Conservation (phyloP, 1,284 basidiomycete species). For the Ustilago crameri region DNA sequence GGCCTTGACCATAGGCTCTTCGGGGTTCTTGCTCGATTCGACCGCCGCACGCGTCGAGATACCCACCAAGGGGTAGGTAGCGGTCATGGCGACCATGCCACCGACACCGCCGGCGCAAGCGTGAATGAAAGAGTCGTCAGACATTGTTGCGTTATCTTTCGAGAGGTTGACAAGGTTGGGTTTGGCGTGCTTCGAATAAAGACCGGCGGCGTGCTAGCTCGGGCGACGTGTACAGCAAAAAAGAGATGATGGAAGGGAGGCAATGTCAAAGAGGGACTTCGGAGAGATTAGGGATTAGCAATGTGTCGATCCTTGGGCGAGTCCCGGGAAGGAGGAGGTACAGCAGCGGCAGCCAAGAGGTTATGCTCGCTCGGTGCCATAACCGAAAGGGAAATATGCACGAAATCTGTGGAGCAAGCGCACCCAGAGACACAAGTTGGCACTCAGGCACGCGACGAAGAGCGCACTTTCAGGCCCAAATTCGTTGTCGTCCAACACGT, state of each 20-base stretch:
- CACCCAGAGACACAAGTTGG: no score
- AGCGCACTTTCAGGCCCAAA: no score
- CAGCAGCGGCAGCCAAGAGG: background rate
- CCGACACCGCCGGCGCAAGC: slow-evolving; percentile 88
- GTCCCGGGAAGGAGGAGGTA: background rate
- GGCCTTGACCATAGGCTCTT: slow-evolving; percentile 72
- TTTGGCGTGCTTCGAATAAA: slow-evolving; percentile 7
- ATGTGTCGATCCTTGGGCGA: slow-evolving; percentile 2
- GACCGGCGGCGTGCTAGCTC: slow-evolving; percentile 4
- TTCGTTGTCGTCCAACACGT: no score
- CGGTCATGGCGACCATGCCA: slow-evolving; percentile 75
- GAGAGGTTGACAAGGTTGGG: background rate
- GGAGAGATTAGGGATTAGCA: slow-evolving; percentile 13
- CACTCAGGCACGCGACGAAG: no score
- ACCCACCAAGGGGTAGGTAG: slow-evolving; percentile 80
- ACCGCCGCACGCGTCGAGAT: slow-evolving; percentile 93
- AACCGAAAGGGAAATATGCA: background rate
- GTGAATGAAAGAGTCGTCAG: slow-evolving; percentile 83
- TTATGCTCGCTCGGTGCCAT: background rate
- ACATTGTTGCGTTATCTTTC: slow-evolving; percentile 29
- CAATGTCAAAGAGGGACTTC: background rate
- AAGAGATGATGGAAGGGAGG: slow-evolving; percentile 1
- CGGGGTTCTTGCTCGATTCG: slow-evolving; percentile 78
- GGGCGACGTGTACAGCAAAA: background rate
- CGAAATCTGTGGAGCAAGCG: no score